These are phyloP conservation scores for Talaromyces atroroseus DNA, from an alignment of 2,329 filamentous ascomycete species.

Conservation along the genomic window DNA sequence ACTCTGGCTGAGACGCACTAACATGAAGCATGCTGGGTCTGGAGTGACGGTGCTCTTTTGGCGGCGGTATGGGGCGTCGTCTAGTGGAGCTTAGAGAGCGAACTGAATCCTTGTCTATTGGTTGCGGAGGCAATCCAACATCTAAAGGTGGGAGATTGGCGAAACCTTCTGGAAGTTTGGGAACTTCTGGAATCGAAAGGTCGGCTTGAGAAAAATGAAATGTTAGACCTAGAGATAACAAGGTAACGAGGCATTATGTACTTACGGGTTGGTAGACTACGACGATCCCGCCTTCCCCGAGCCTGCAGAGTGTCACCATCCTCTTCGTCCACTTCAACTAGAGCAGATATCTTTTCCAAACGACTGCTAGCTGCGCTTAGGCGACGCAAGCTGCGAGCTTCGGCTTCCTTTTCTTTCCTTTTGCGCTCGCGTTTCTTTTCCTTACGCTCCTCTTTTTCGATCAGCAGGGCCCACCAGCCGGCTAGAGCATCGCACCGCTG, in stretches of 20 bases:
- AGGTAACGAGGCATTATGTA: background rate
- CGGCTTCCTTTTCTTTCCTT: constrained; percentile 74
- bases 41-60: constrained; percentile 76
- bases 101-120: constrained; percentile 67
- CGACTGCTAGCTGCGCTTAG: constrained; percentile 86
- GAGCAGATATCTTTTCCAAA: constrained; percentile 70
- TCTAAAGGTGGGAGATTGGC: constrained; percentile 26
- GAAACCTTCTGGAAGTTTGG: constrained; percentile 62
- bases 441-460: constrained; percentile 93
- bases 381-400: constrained; percentile 71
- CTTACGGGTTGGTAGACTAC: constrained; percentile 54
- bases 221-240: background rate
- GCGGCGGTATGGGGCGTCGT: constrained; percentile 72
- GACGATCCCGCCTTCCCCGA: constrained; percentile 70
- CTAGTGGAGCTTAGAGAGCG: constrained; percentile 72
- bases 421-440: constrained; percentile 73
- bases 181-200: constrained; percentile 66
- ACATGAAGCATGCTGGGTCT: constrained; percentile 82
- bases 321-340: constrained; percentile 76
- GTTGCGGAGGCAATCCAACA: constrained; percentile 53
- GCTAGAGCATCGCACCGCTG: constrained; percentile 85
- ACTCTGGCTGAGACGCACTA: constrained; percentile 64
- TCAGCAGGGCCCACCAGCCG: constrained; percentile 91
- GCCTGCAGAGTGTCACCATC: constrained; percentile 58
- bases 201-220: constrained; percentile 43